These are phyloP conservation scores for Stagonosporopsis vannaccii DNA, from an alignment of 2,329 filamentous ascomycete genomes.

Conservation along the genomic window DNA sequence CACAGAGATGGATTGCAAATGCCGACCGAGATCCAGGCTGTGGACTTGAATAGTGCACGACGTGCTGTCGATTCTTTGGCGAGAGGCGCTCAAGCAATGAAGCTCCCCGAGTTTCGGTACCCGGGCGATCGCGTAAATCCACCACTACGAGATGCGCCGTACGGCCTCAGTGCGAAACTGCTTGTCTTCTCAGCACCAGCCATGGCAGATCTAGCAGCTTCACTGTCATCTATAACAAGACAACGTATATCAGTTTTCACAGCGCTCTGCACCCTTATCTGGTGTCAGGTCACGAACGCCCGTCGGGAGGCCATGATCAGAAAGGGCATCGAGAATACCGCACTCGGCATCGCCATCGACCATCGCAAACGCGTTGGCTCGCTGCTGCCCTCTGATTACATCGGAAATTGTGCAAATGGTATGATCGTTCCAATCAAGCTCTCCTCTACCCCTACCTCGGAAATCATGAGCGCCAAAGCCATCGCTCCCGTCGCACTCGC, in stretches of 20 bases:
- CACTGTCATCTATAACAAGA: neutral
- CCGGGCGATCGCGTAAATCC: neutral
- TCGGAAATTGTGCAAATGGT: constrained; percentile 19
- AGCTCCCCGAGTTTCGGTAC: constrained; percentile 2
- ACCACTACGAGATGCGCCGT: neutral
- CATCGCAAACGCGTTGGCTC: constrained; percentile 7
- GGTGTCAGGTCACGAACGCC: constrained; percentile 28
- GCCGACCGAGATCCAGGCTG: neutral
- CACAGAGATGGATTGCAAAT: neutral
- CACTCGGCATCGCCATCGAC: constrained; percentile 22
- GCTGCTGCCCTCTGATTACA: constrained; percentile 5
- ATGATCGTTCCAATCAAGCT: constrained; percentile 8
- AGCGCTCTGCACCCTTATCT: constrained; percentile 27
- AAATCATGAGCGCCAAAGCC: neutral
- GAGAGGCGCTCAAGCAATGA: neutral
- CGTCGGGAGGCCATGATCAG: constrained; percentile 7
- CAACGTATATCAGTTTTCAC: constrained; percentile 22
- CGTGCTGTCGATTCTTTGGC: neutral
- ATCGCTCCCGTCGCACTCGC: constrained; percentile 7
- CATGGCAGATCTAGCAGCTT: neutral
- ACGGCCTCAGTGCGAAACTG: constrained; percentile 3
- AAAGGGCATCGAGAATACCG: constrained; percentile 11
- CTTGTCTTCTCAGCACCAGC: neutral
- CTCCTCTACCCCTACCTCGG: neutral
- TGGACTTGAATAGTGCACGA: neutral